Percentiles rank a stretch among this genome's conserved stretches.
Evolutionary conservation across 2,329 filamentous ascomycete species (phyloP).

Genomic region (Sordariomycetes sp.): DNA sequence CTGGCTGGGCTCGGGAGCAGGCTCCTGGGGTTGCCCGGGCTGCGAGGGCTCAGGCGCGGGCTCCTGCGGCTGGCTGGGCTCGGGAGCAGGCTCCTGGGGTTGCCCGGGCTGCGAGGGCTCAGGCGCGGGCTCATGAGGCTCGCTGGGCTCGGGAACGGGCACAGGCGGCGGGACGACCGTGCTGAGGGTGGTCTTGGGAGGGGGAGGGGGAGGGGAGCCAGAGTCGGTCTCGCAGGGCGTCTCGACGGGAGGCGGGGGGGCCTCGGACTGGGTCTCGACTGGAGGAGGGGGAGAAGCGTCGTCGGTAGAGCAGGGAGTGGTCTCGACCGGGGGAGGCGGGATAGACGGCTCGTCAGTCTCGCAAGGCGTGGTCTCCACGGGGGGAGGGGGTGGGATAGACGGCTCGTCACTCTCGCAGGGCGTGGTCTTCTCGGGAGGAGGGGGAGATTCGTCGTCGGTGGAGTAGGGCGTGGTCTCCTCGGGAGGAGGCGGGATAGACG

Average conservation of each 20-base stretch:
- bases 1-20: neutral
- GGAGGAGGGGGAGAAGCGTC: neutral
- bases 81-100: neutral
- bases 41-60: neutral
- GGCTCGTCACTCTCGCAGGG: neutral
- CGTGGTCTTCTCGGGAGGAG: neutral
- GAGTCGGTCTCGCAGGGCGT: constrained; percentile 1
- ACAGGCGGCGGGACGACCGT: neutral
- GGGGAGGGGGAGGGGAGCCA: neutral
- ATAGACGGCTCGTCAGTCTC: neutral
- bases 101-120: neutral
- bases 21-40: neutral
- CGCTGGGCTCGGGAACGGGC: neutral
- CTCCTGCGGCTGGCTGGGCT: neutral
- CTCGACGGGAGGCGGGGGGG: neutral
- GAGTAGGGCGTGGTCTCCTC: neutral
- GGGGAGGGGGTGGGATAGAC: neutral
- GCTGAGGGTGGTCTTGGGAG: neutral
- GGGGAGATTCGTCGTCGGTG: neutral
- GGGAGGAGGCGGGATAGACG: too few relatives aligned
- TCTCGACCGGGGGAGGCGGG: constrained; percentile 3
- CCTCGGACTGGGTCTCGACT: neutral
- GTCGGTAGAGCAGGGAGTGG: neutral
- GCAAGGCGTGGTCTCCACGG: constrained; percentile 3
- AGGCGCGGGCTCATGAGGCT: neutral